Evolutionary conservation across 1,139 yeast genomes (phyloP), one percentile per base, ranked within the genome.

Genomic region (Hemisphaericaspora xylanilytica): DNA sequence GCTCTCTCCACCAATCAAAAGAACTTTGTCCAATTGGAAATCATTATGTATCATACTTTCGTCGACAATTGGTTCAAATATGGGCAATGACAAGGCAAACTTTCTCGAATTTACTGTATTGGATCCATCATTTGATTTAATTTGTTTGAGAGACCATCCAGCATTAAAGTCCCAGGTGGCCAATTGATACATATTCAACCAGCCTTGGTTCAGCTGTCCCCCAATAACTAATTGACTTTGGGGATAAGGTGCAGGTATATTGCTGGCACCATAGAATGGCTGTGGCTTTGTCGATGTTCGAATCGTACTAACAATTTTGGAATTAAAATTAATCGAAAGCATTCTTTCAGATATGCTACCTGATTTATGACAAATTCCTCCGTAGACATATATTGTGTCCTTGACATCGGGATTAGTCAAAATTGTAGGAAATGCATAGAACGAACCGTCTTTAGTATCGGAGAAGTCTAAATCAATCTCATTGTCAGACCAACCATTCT

Each of bases 101-200:
- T 41, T 55, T 34, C 76, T 52, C 4, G 73, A 59, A 36, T 57
- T 55, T 1, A 68, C 52, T 3, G 44, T 30, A 4, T 44, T 30
- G 4, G 42, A 40, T 2, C 42, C 45, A 11, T 37, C 37, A 22
- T 38, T 48, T 3, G 47, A 30, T 12, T 41, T 32, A 3, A 65
- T 56, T 27, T 49, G 52, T 38, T 55, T 52, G 33, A 64, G 65
- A 16, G 73, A 66, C 77, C 77, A 71, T 0, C 77, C 77, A 18
- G 72, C 55, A 29, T 48, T 43, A 38, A 68, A 70, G 41, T 63
- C 60, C 77, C 77, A 71, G 0, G 73, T 65, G 3, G 76, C 76
- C 28, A 71, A 51, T 48, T 70, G 76, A 47, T 61, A 60, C 75
- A 71, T 69, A 47, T 58, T 69, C 32, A 71, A 52, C 76, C 76